These are phyloP conservation scores for Cordyceps cicadae DNA, from an alignment of 2,329 filamentous ascomycete genomes.

Conservation along the genomic window DNA sequence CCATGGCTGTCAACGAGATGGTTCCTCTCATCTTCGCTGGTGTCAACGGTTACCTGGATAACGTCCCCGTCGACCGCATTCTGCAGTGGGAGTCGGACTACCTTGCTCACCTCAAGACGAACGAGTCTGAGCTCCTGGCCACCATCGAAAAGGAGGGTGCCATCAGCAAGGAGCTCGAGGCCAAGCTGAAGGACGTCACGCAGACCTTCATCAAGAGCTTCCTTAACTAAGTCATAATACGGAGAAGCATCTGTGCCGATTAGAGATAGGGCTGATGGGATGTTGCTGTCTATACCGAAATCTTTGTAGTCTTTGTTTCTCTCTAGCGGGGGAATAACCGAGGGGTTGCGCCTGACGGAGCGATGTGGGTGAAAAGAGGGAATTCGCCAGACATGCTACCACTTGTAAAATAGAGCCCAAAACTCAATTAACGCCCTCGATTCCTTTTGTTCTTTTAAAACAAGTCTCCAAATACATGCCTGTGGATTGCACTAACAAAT, in stretches of 20 bases:
- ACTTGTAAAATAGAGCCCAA: conserved; percentile 57
- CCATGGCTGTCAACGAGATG: conserved; percentile 99
- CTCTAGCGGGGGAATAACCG: conserved; percentile 36
- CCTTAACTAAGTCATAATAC: conserved; percentile 31
- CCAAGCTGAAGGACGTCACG: conserved; percentile 70
- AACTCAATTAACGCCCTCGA: conserved; percentile 53
- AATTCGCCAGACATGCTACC: conserved; percentile 42
- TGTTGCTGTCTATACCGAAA: conserved; percentile 41
- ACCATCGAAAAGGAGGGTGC: conserved; percentile 94
- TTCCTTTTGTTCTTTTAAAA: conserved; percentile 43
- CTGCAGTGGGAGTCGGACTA: conserved; percentile 92
- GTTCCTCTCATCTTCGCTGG: conserved; percentile 98
- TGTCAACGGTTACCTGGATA: conserved; percentile 95
- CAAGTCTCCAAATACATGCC: conserved; percentile 14
- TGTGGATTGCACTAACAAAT: background rate
- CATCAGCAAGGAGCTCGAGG: conserved; percentile 89
- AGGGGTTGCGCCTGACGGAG: conserved; percentile 40
- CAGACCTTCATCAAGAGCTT: conserved; percentile 90
- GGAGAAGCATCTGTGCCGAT: conserved; percentile 22
- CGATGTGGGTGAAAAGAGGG: conserved; percentile 34
- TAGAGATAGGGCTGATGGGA: conserved; percentile 27
- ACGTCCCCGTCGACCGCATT: conserved; percentile 82
- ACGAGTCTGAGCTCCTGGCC: conserved; percentile 74
- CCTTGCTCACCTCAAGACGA: conserved; percentile 83
- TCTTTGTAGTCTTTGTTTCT: conserved; percentile 35